Conservation (phyloP, 768 basidiomycete species). For the Leccinum arenicola region DNA sequence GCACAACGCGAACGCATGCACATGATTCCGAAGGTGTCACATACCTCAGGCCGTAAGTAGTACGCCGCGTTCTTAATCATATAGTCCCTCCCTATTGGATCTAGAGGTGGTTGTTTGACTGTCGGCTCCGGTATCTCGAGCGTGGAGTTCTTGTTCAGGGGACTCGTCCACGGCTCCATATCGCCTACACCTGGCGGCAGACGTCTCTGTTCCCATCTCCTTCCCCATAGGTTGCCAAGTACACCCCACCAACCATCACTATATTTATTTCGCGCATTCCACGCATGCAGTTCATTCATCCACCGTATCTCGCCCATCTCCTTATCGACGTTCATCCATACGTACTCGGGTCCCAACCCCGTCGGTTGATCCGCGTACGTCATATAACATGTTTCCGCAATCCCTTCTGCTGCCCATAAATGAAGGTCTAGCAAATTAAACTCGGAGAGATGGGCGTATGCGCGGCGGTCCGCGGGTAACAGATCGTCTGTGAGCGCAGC, state of each 20-base stretch:
- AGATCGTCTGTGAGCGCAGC: slow-evolving; percentile 31
- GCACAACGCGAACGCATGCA: neutral
- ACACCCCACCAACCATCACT: neutral
- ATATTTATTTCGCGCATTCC: slow-evolving; percentile 31
- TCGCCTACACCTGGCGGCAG: slow-evolving; percentile 52
- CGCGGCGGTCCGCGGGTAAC: slow-evolving; percentile 19
- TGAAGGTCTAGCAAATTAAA: slow-evolving; percentile 60
- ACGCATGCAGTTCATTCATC: slow-evolving; percentile 38
- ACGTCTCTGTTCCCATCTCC: slow-evolving; percentile 23
- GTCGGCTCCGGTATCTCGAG: neutral
- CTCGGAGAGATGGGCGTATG: slow-evolving; percentile 36
- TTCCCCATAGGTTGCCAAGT: neutral
- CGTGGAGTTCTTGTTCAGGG: neutral
- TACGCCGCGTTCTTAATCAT: slow-evolving; percentile 42
- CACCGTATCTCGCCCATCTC: slow-evolving; percentile 19
- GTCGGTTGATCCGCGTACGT: slow-evolving; percentile 68
- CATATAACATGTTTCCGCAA: slow-evolving; percentile 72
- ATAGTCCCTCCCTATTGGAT: slow-evolving; percentile 51
- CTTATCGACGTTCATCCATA: slow-evolving; percentile 16
- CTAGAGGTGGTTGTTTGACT: neutral
- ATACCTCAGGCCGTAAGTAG: slow-evolving; percentile 68
- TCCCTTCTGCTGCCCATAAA: slow-evolving; percentile 70
- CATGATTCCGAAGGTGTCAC: slow-evolving; percentile 14
- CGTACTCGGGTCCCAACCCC: slow-evolving; percentile 63
- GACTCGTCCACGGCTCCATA: slow-evolving; percentile 19